Percentiles rank a stretch among this genome's conserved stretches.
Conservation (phyloP, 805 yeast species). For the Ogataea angusta region DNA sequence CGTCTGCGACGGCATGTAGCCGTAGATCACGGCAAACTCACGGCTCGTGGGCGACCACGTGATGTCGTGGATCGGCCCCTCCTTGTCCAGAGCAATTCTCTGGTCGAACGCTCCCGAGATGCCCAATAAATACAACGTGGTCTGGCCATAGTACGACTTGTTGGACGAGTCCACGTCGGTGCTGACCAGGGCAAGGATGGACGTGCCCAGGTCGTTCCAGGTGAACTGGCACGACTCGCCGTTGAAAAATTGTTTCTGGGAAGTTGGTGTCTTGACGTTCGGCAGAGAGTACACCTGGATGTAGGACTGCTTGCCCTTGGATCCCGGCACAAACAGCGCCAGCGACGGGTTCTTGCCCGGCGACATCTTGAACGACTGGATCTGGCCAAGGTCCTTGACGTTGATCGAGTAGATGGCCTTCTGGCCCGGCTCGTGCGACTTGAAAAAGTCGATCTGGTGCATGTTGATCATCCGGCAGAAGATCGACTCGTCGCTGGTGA, state of each 20-base stretch:
- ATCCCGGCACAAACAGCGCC: slow-evolving; percentile 87
- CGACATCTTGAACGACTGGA: slow-evolving; percentile 55
- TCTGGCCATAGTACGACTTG: slow-evolving; percentile 95
- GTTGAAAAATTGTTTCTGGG: slow-evolving; percentile 86
- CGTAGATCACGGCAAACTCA: slow-evolving; percentile 96
- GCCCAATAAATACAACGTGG: slow-evolving; percentile 84
- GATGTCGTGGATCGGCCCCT: slow-evolving; percentile 96
- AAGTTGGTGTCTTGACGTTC: slow-evolving; percentile 69
- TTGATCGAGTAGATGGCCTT: slow-evolving; percentile 61
- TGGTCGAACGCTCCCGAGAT: slow-evolving; percentile 91
- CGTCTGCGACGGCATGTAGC: slow-evolving; percentile 96
- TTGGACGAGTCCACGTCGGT: slow-evolving; percentile 95
- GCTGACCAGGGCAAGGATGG: slow-evolving; percentile 86
- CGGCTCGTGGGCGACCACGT: slow-evolving; percentile 96
- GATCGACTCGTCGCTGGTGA: slow-evolving; percentile 72
- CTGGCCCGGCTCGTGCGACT: slow-evolving; percentile 39
- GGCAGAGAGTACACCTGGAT: slow-evolving; percentile 83
- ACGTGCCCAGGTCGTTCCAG: slow-evolving; percentile 96
- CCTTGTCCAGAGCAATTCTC: slow-evolving; percentile 80
- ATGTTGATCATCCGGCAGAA: slow-evolving; percentile 52
- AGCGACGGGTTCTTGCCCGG: slow-evolving; percentile 90
- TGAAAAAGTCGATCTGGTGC: slow-evolving; percentile 68
- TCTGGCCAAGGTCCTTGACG: slow-evolving; percentile 48
- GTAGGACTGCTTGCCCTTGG: slow-evolving; percentile 82
- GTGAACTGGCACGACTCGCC: slow-evolving; percentile 90